Base-by-base conservation (phyloP, 2,329 filamentous ascomycete genomes). In the Fusarium sp. region DNA sequence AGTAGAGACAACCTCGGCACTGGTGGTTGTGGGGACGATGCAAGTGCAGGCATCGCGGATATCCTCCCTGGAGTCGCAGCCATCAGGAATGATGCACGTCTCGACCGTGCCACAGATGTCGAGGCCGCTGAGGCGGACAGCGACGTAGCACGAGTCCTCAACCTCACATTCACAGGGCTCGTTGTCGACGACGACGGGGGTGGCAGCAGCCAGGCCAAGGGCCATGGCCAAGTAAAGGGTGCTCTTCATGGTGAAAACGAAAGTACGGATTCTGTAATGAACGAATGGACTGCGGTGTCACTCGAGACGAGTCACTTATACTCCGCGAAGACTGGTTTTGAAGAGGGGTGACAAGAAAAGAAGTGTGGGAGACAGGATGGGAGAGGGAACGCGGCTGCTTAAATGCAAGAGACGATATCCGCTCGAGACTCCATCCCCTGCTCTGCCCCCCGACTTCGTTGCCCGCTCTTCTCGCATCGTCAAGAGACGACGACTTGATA, bases 161-260 rank as follows among this genome's bases (percentile, higher is more conserved):
- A 5, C 2, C 6, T 64, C 56, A 25, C 61, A 65, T 2, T 61
- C 34, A 28, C 61, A 65, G 2, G 34, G 9, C 35, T 57, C 61
- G 0, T 28, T 25, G 25, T 26, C 10, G 13, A 15, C 2, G 8
- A 10, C 8, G 0, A 5, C 3, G n/a, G 19, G 3, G 9, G 12
- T 10, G 46, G 55, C 59, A 39, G 58, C 32, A n/a, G 43, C 61
- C 51, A 65, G 62, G 70, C 74, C 75, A 43, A 77, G 54, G 63
- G 71, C 74, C 66, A 63, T 51, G 52, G 70, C 70, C 32, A 77
- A 52, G 53, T 76, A 50, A 46, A 71, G 43, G 26, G 52, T 48
- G 55, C 70, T 66, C 71, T 77, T 78, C 76, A 78, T 78, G 22
- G 61, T 73, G 58, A 53, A 26, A 64, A 53, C 19, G 29, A 46